Conservation (phyloP, 192 early-diverging fungal species). For the Irineochytrium annulatum region DNA sequence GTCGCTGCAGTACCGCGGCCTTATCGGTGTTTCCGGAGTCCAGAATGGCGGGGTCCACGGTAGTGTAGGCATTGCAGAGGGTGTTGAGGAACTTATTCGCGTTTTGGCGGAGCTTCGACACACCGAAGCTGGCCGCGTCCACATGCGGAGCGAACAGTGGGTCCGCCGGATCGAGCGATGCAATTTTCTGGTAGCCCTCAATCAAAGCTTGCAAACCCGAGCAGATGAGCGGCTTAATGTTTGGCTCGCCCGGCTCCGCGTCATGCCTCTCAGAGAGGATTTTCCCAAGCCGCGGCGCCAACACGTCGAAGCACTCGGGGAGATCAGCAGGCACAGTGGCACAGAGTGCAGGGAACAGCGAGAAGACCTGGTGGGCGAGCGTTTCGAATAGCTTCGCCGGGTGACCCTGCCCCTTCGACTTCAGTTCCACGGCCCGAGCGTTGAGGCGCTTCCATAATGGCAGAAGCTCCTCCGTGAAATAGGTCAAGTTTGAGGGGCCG, state of each 20-base stretch:
- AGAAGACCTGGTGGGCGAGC: slow-evolving; percentile 84
- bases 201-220: slow-evolving; percentile 57
- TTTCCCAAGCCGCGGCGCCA: slow-evolving; percentile 72
- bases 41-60: slow-evolving; percentile 16
- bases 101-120: slow-evolving; percentile 21
- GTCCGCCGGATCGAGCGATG: not conserved
- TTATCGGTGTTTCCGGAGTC: slow-evolving; percentile 26
- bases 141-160: too few species aligned
- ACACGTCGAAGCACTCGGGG: slow-evolving; percentile 19
- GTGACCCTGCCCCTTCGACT: slow-evolving; percentile 16
- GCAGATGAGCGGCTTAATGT: slow-evolving; percentile 74
- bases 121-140: slow-evolving; percentile 22
- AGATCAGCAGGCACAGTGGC: slow-evolving; percentile 74
- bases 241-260: slow-evolving; percentile 40
- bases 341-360: slow-evolving; percentile 79
- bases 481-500: slow-evolving; percentile 26
- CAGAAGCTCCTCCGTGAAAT: slow-evolving; percentile 10
- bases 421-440: not conserved
- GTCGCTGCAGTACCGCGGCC: slow-evolving; percentile 39
- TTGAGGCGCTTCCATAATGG: slow-evolving; percentile 11
- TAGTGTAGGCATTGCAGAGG: slow-evolving; percentile 53
- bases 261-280: slow-evolving; percentile 60
- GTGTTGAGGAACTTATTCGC: slow-evolving; percentile 41
- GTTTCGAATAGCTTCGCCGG: slow-evolving; percentile 86
- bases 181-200: slow-evolving; percentile 23